Conservation (phyloP, 2,329 filamentous ascomycete species). For the Paecilomyces formosus region DNA sequence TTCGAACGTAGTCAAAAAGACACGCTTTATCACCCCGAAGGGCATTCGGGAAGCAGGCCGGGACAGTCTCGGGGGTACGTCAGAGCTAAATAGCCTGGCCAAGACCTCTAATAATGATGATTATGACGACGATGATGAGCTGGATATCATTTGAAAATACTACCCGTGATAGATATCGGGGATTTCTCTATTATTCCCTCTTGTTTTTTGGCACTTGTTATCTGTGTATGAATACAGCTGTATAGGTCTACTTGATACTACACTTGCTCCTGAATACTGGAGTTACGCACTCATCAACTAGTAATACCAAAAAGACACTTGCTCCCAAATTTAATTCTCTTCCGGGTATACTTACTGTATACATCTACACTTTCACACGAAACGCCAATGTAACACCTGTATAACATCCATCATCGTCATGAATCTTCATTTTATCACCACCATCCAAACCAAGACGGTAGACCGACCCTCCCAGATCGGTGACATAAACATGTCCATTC, state of each 20-base stretch:
- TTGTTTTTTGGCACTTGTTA: neutral
- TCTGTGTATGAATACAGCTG: neutral
- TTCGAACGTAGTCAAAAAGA: constrained; percentile 51
- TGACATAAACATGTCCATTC: constrained; percentile 14
- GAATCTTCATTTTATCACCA: constrained; percentile 8
- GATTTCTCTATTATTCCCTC: neutral
- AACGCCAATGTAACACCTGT: neutral
- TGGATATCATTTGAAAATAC: constrained; percentile 37
- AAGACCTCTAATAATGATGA: constrained; percentile 27
- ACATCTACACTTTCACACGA: no score
- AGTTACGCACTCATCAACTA: neutral
- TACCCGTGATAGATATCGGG: neutral
- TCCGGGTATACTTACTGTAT: no score
- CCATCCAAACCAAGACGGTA: constrained; percentile 14
- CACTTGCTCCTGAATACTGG: neutral
- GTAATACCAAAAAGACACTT: neutral
- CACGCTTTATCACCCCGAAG: constrained; percentile 69
- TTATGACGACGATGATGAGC: constrained; percentile 46
- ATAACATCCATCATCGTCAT: neutral
- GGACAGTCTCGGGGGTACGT: constrained; percentile 56
- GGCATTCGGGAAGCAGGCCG: constrained; percentile 70
- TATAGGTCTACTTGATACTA: neutral
- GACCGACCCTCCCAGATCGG: constrained; percentile 17
- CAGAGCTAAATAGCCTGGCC: constrained; percentile 28
- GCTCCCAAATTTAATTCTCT: neutral